Base-by-base conservation (phyloP, 805 yeast species). In the Wickerhamomyces queroliae region DNA sequence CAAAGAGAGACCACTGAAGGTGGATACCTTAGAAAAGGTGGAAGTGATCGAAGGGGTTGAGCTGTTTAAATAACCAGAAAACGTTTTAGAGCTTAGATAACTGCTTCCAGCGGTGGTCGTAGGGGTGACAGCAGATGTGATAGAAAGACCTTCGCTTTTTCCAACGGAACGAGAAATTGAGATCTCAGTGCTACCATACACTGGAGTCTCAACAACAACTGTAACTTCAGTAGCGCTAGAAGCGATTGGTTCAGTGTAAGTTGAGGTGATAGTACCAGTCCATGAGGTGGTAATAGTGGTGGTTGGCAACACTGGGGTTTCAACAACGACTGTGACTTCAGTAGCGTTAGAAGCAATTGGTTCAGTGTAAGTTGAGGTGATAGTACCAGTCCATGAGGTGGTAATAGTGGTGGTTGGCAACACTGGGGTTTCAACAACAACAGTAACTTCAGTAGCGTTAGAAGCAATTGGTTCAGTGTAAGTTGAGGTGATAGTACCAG, bases 311-410 rank as follows among this genome's bases (percentile, higher is more conserved):
- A 7, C 10, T 27, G 30, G 30, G 15, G 13, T 13, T n/a, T 27
- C 40, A 49, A 22, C 26, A 12, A 22, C 9, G 8, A 4, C 35
- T 21, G 25, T 22, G 5, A 20, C 35, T 10, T 11, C 24, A 32
- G n/a, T 7, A 10, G 11, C 34, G 21, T 16, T 25, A 31, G 24
- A 8, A 31, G 25, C 22, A 29, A 12, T 8, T 7, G 29, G 29
- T 26, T 10, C 15, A 18, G 18, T 7, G 13, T 9, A 12, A 8
- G 22, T 19, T 7, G 33, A 17, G 8, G 33, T 29, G 7, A 12
- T 13, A 17, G 33, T 12, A 12, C 22, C 33, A 17, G 33, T 17
- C 33, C 33, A 29, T n/a, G n/a, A n/a, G 10, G 33, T 17, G 8
- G 33, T 29, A 8, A n/a, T 17, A 9, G 33, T 29, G 8, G 22